Evolutionary conservation across 163 green algal species (phyloP), one percentile per base, ranked within the genome.

Genomic region (Smithsoniella earleae): DNA sequence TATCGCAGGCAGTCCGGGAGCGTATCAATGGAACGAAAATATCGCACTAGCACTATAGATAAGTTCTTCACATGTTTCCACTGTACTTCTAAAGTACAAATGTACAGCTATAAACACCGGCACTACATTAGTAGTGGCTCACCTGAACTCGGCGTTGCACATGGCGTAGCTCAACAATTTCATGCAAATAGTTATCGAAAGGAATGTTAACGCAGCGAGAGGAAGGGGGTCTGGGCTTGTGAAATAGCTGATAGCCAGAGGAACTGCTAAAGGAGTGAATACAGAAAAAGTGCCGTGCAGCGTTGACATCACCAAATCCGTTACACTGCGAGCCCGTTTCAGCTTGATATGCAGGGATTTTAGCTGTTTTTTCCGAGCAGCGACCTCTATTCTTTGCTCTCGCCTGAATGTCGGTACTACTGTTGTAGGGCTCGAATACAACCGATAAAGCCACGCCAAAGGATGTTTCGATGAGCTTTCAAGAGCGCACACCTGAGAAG

Each of bases 151-250:
- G 27, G 73, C 78, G 74, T 91, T 90, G 80, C 84, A 89, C 77
- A 96, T 90, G 10, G 86, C 87, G 72, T 92, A 97, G 43, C 69
- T 86, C 20, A 96, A 80, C 18, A 96, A 82, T 85, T 97, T 97
- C 85, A 96, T 90, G 77, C 80, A 91, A 36, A 91, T 46, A 5
- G 89, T 75, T 6, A 88, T 73, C 0, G 82, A 74, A 46, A 76
- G 46, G 22, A 83, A 74, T 2, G 83, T 86, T 13, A 93, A 78
- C 20, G 87, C 45, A 34, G 80, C 82, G 3, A 77, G 76, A n/a
- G 75, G 66, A 18, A 82, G 63, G 3, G 46, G 72, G 16, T 69
- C 58, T 0, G 58, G 25, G 5, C 8, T 30, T 69, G 58, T 31
- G 8, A 16, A 30, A 3, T 69, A 34, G 25, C 58, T 38, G 25